Percentiles rank a stretch among this genome's conserved stretches.
phyloP scores from a whole-genome alignment of 257 asterid species.

The Linderniella brevidens region DNA sequence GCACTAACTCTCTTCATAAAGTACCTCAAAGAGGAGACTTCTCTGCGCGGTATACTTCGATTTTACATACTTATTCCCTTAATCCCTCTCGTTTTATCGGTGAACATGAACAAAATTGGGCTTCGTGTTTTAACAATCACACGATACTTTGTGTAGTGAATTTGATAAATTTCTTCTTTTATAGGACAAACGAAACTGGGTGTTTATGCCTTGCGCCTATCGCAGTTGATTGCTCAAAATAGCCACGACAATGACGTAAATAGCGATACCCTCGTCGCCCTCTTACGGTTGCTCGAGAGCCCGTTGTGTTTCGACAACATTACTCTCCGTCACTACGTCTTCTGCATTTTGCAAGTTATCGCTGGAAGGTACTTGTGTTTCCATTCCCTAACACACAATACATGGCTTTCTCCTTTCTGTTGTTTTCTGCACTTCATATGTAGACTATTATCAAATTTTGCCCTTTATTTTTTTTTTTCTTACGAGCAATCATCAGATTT shows the following conservation, averaged over 20 bases:
- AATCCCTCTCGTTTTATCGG: too few species aligned
- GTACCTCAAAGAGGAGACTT: conserved; percentile 51
- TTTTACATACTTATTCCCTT: neutral
- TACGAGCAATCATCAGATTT: too few species aligned
- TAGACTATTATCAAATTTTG: too few species aligned
- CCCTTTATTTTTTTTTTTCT: too few species aligned
- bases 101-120: too few species aligned
- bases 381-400: neutral
- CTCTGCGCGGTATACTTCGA: conserved; percentile 55
- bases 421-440: neutral
- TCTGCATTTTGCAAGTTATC: conserved; percentile 93
- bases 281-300: conserved; percentile 87
- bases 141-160: neutral
- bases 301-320: conserved; percentile 81
- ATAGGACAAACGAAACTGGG: conserved; percentile 85
- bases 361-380: conserved; percentile 54
- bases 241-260: conserved; percentile 42
- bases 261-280: conserved; percentile 66
- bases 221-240: conserved; percentile 50
- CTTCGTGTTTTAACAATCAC: too few species aligned
- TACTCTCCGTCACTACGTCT: conserved; percentile 75
- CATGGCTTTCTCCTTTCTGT: neutral
- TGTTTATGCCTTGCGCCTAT: conserved; percentile 68
- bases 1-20: conserved; percentile 53
- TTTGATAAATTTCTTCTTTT: conserved; percentile 16